Percentiles rank a stretch among this genome's conserved stretches.
phyloP scores from a whole-genome alignment of 371 early-diverging fungal species.

The Mucor circinelloides region DNA sequence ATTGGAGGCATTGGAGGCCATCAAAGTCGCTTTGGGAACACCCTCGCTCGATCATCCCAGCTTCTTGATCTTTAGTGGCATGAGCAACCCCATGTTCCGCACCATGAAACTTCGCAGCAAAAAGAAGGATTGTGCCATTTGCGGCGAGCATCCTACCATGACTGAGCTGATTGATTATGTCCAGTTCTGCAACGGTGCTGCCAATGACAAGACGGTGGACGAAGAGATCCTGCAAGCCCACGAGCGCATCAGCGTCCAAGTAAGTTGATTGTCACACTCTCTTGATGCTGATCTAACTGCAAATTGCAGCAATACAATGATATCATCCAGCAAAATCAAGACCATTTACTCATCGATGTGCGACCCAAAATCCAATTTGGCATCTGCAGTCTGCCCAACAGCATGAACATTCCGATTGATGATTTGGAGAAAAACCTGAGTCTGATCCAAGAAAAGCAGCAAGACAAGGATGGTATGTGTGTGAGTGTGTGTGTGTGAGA shows the following conservation, averaged over 20 bases:
- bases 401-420: slow-evolving; percentile 60
- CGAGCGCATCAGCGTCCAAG: slow-evolving; percentile 37
- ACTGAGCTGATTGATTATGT: slow-evolving; percentile 84
- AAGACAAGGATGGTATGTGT: slow-evolving; percentile 36
- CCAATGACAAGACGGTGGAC: slow-evolving; percentile 63
- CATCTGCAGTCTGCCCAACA: slow-evolving; percentile 76
- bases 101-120: slow-evolving; percentile 75
- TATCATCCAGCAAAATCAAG: slow-evolving; percentile 25
- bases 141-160: slow-evolving; percentile 85
- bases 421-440: slow-evolving; percentile 45
- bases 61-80: slow-evolving; percentile 81
- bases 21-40: slow-evolving; percentile 75
- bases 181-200: slow-evolving; percentile 83
- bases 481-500: too few species aligned
- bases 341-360: slow-evolving; percentile 87
- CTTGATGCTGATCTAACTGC: neutral
- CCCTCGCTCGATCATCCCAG: slow-evolving; percentile 53
- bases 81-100: slow-evolving; percentile 74
- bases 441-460: slow-evolving; percentile 36
- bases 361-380: slow-evolving; percentile 82
- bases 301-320: slow-evolving; percentile 39
- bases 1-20: slow-evolving; percentile 93
- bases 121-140: slow-evolving; percentile 77
- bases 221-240: slow-evolving; percentile 25
- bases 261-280: neutral